Conservation (phyloP, 768 basidiomycete genomes). For the Mycena amicta region DNA sequence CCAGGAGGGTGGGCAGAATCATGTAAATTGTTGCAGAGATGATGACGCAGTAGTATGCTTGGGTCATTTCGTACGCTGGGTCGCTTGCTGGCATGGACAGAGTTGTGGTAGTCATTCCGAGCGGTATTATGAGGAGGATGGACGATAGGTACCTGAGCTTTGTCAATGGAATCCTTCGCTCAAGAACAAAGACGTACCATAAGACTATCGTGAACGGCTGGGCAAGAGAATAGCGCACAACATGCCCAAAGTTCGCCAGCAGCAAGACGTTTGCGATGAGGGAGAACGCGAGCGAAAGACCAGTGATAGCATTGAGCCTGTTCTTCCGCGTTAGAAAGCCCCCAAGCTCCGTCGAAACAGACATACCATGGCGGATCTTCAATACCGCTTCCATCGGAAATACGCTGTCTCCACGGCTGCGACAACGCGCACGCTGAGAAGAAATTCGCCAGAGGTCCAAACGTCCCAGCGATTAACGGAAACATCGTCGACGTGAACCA, state of each 20-base stretch:
- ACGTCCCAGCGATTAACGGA: constrained; percentile 43
- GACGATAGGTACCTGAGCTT: constrained; percentile 37
- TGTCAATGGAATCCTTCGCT: background rate
- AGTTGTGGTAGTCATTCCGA: constrained; percentile 29
- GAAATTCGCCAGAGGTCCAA: constrained; percentile 42
- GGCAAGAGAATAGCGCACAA: constrained; percentile 37
- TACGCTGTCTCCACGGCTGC: constrained; percentile 36
- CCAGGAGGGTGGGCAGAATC: constrained; percentile 28
- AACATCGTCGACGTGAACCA: constrained; percentile 45
- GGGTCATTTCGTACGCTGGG: constrained; percentile 28
- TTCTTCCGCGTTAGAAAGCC: too few relatives aligned
- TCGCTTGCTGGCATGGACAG: too few relatives aligned
- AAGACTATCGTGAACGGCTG: constrained; percentile 39
- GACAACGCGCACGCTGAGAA: constrained; percentile 40
- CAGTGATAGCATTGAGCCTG: constrained; percentile 38
- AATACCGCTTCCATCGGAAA: constrained; percentile 21
- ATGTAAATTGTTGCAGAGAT: constrained; percentile 27
- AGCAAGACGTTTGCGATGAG: constrained; percentile 38
- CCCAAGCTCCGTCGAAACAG: too few relatives aligned
- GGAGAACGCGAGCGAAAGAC: constrained; percentile 35
- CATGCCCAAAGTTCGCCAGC: constrained; percentile 40
- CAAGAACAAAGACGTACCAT: constrained; percentile 30
- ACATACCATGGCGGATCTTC: constrained; percentile 39
- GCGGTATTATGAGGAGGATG: constrained; percentile 37
- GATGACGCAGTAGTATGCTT: constrained; percentile 43